These are phyloP conservation scores for Bryoerythrophyllum caledonicum DNA, from an alignment of 225 moss, liverwort and hornwort genomes.

Conservation along the genomic window DNA sequence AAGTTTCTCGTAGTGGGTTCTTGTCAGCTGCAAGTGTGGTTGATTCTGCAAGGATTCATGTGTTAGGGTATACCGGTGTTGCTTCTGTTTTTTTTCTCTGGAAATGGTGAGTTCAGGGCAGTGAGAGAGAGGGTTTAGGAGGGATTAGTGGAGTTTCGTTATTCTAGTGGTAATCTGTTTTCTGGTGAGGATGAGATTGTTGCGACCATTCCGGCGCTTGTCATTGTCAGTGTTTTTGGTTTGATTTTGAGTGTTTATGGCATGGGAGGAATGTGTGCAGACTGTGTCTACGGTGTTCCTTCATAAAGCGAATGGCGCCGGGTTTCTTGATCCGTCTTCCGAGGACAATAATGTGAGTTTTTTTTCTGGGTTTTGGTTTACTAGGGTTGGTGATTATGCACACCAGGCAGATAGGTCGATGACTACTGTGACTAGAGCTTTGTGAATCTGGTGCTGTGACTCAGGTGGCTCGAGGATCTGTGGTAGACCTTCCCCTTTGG, in stretches of 20 bases:
- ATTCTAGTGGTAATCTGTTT: not conserved
- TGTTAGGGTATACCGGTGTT: not conserved
- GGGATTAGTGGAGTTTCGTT: not conserved
- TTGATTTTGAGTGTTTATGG: not conserved
- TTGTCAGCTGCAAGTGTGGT: not conserved
- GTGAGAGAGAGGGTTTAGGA: not conserved
- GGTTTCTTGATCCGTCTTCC: conserved; percentile 86
- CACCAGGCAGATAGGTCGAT: not conserved
- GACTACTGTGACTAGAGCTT: not conserved
- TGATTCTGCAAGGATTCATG: not conserved
- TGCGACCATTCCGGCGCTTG: not conserved
- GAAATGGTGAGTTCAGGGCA: not conserved
- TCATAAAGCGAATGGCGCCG: conserved; percentile 76
- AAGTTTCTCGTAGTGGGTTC: not conserved
- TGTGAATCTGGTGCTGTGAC: conserved; percentile 11
- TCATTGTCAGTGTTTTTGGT: not conserved
- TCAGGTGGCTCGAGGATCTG: conserved; percentile 78
- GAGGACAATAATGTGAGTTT: conserved; percentile 78
- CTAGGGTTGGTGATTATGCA: not conserved
- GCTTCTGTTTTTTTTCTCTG: too few relatives aligned
- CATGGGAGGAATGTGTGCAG: conserved; percentile 41
- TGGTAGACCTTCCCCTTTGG: conserved; percentile 83
- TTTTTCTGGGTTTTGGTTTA: not conserved
- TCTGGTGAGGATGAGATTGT: not conserved
- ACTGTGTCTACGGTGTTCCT: conserved; percentile 66